A percentile compares a stretch with the other conserved stretches of the same genome.
These are phyloP conservation scores for Aspergillus incahuasiensis DNA, from an alignment of 495 filamentous ascomycete genomes.

Conservation along the genomic window DNA sequence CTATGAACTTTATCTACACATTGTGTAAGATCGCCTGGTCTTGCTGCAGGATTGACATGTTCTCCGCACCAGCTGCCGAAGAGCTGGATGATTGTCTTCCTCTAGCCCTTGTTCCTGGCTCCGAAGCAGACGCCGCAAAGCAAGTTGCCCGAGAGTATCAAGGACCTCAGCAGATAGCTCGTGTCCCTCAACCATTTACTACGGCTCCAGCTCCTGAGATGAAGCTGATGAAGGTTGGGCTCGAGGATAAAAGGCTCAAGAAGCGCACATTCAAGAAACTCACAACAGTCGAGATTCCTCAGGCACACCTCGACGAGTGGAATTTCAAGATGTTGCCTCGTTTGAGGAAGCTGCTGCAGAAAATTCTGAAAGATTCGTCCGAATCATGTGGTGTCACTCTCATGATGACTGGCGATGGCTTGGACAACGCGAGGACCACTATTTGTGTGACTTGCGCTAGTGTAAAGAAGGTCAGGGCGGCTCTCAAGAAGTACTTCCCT, in stretches of 20 bases:
- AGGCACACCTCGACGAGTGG: conserved; percentile 64
- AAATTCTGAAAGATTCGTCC: conserved; percentile 52
- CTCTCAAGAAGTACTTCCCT: conserved; percentile 66
- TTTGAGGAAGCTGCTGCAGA: conserved; percentile 62
- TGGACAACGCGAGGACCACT: conserved; percentile 62
- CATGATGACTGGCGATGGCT: conserved; percentile 66
- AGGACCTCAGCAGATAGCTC: conserved; percentile 14
- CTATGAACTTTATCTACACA: conserved; percentile 47
- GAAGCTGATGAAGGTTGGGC: conserved; percentile 21
- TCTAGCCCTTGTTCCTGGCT: conserved; percentile 38
- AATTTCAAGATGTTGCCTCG: conserved; percentile 66
- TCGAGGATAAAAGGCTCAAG: conserved; percentile 31
- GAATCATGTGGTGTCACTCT: conserved; percentile 73
- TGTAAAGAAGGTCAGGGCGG: conserved; percentile 63
- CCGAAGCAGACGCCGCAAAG: conserved; percentile 28
- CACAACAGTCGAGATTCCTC: conserved; percentile 47
- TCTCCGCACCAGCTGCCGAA: conserved; percentile 38
- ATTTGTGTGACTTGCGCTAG: conserved; percentile 73
- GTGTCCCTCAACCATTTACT: conserved; percentile 22
- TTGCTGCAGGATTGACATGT: conserved; percentile 44
- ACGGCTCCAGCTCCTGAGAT: conserved; percentile 23
- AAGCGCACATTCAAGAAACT: conserved; percentile 44
- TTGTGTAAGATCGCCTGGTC: conserved; percentile 43
- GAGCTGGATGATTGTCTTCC: conserved; percentile 45
- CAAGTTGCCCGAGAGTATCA: conserved; percentile 21